phyloP scores from a whole-genome alignment of 345 rosid genomes.

The Eutrema yunnanense region DNA sequence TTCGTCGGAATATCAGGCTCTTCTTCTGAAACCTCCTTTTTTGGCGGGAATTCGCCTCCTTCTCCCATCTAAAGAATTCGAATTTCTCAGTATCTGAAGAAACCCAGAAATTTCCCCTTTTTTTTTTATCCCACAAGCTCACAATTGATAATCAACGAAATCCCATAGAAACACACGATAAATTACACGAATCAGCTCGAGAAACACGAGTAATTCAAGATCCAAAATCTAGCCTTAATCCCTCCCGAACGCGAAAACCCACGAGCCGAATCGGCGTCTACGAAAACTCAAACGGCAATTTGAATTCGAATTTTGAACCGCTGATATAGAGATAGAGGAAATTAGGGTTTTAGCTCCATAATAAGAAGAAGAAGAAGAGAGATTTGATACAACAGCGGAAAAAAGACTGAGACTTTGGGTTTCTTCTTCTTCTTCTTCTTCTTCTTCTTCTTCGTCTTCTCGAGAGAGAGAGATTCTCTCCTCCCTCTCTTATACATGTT shows the following conservation, averaged over 20 bases:
- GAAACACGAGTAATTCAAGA: conserved; percentile 31
- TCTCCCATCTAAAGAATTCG: conserved; percentile 47
- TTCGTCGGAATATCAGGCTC: conserved; percentile 32
- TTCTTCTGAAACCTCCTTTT: conserved; percentile 41
- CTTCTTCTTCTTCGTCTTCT: conserved; percentile 29
- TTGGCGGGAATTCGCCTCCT: conserved; percentile 62
- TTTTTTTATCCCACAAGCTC: neutral
- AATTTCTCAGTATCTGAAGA: conserved; percentile 1
- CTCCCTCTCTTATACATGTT: conserved; percentile 83
- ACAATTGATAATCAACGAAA: neutral
- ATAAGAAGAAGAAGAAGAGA: neutral
- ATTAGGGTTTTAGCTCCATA: conserved; percentile 17
- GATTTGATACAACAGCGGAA: neutral
- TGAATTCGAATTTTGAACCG: conserved; percentile 6
- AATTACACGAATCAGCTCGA: conserved; percentile 15
- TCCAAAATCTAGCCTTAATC: conserved; percentile 26
- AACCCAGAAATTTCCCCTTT: conserved; percentile 11
- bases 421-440: conserved; percentile 25
- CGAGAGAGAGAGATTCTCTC: conserved; percentile 17
- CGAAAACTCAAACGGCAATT: conserved; percentile 30
- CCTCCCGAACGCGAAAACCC: conserved; percentile 13
- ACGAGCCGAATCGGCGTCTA: conserved; percentile 5
- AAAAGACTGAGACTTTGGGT: conserved; percentile 6
- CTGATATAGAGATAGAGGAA: neutral
- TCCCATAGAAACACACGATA: neutral